Evolutionary conservation across 2,329 filamentous ascomycete genomes (phyloP).

Genomic region (Colletotrichum sp.): DNA sequence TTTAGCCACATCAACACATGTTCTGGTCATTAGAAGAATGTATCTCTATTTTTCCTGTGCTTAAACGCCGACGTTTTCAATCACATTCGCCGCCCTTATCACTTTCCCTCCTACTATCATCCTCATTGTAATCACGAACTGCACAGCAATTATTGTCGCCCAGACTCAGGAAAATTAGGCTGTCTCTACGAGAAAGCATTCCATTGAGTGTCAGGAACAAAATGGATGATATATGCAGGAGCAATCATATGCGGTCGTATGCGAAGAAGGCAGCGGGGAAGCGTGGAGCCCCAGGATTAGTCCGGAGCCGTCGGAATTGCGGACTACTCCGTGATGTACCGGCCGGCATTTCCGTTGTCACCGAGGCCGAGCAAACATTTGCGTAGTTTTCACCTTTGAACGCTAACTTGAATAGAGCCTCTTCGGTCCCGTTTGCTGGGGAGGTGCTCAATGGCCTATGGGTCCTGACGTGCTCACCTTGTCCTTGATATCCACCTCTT

Average conservation of each 20-base stretch:
- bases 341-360: background rate
- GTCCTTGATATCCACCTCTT: background rate
- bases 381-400: background rate
- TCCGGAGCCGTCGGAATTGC: background rate
- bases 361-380: background rate
- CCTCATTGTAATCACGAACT: too few relatives aligned
- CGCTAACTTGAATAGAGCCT: background rate
- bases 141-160: too few relatives aligned
- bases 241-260: background rate
- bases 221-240: fast-evolving
- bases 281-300: background rate
- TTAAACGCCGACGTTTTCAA: too few relatives aligned
- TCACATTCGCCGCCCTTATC: too few relatives aligned
- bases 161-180: too few relatives aligned
- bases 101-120: too few relatives aligned
- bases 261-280: background rate
- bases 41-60: background rate
- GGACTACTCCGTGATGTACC: background rate
- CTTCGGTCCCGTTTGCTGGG: background rate
- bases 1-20: background rate
- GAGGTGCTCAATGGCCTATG: fast-evolving
- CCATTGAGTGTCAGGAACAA: fast-evolving
- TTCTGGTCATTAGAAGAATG: background rate
- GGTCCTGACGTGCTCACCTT: background rate
- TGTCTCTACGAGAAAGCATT: background rate